These are phyloP conservation scores for Pythium periplocum DNA, from an alignment of 352 stramenopile genomes.

Conservation along the genomic window DNA sequence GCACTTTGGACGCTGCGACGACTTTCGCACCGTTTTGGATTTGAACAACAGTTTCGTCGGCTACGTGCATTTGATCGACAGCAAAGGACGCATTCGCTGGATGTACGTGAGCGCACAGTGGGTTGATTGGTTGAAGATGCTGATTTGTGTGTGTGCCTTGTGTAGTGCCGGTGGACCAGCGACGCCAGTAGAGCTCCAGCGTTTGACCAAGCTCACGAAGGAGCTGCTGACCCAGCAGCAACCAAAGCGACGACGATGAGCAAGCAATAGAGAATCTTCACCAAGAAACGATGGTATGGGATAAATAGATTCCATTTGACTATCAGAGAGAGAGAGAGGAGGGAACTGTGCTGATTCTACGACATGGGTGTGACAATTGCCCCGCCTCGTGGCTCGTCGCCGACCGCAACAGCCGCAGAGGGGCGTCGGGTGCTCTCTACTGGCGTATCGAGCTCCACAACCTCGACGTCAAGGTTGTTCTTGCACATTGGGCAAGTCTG, in stretches of 20 bases:
- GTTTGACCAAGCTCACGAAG: conserved; percentile 53
- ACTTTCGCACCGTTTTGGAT: conserved; percentile 75
- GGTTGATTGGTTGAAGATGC: conserved; percentile 1
- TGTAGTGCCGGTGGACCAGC: conserved; percentile 55
- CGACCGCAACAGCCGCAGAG: too few species aligned
- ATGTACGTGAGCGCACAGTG: conserved; percentile 43
- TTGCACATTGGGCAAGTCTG: conserved; percentile 84
- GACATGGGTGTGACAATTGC: conserved; percentile 35
- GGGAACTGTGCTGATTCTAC: too few species aligned
- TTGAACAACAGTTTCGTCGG: conserved; percentile 87
- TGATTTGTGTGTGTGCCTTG: conserved; percentile 11
- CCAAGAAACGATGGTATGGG: too few species aligned
- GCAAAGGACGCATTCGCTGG: conserved; percentile 78
- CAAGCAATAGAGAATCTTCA: conserved; percentile 20
- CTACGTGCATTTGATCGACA: conserved; percentile 76
- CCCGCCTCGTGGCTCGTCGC: conserved; percentile 15
- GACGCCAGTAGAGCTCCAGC: conserved; percentile 55
- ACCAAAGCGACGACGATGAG: conserved; percentile 14
- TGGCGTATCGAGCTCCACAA: conserved; percentile 28
- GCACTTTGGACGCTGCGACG: conserved; percentile 74
- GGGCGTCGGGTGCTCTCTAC: too few species aligned
- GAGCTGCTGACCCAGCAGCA: conserved; percentile 47
- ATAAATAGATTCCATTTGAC: too few species aligned
- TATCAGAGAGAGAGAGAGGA: too few species aligned
- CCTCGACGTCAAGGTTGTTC: conserved; percentile 59